These are phyloP conservation scores for Claviceps cyperi DNA, from an alignment of 2,329 filamentous ascomycete species.

Conservation along the genomic window DNA sequence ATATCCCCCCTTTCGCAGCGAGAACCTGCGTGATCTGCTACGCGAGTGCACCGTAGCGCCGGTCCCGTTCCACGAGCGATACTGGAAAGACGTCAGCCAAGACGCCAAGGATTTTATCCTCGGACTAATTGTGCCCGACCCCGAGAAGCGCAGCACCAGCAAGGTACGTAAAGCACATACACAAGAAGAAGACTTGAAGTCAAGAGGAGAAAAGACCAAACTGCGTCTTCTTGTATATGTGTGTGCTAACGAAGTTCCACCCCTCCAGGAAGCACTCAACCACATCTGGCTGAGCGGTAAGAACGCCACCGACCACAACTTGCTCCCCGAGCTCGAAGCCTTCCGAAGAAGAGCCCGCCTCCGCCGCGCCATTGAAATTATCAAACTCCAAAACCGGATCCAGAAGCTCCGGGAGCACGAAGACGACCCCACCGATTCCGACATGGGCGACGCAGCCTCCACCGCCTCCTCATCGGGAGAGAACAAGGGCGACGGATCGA, in stretches of 20 bases:
- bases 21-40: conserved; percentile 83
- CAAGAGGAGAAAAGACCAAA: neutral
- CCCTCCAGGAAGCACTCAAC: conserved; percentile 51
- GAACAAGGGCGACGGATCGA: conserved; percentile 4
- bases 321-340: conserved; percentile 83
- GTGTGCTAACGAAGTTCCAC: neutral
- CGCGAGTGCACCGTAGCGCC: conserved; percentile 77
- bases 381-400: conserved; percentile 93
- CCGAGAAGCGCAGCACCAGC: conserved; percentile 63
- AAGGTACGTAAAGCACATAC: conserved; percentile 35
- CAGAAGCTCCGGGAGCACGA: conserved; percentile 88
- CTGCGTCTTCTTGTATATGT: neutral
- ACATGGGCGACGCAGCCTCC: conserved; percentile 44
- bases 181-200: neutral
- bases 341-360: conserved; percentile 87
- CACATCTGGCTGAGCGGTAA: conserved; percentile 86
- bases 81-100: conserved; percentile 94
- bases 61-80: conserved; percentile 91
- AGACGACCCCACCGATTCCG: conserved; percentile 63
- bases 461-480: conserved; percentile 31
- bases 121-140: conserved; percentile 62
- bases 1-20: conserved; percentile 94
- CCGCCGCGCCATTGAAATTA: conserved; percentile 83
- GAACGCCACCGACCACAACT: conserved; percentile 87
- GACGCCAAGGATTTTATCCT: conserved; percentile 94